These are phyloP conservation scores for Oryza coarctata DNA, from an alignment of 176 grass and related monocot genomes.

Conservation along the genomic window DNA sequence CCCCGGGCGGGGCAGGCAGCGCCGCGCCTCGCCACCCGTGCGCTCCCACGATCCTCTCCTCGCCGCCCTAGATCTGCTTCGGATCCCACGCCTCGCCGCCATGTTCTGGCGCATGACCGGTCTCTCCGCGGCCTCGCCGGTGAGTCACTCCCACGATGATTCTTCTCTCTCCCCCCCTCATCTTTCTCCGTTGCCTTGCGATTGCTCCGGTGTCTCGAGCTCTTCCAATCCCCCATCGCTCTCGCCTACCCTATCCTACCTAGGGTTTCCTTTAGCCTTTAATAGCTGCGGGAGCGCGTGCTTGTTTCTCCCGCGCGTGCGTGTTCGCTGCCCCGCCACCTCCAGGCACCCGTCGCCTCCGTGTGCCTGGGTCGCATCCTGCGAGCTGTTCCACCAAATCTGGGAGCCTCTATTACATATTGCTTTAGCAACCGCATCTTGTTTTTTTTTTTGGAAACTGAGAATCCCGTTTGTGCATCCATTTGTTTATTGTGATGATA, in stretches of 20 bases:
- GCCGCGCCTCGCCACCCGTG: too few species aligned
- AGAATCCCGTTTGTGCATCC: neutral
- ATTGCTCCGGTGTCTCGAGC: neutral
- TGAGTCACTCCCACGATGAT: constrained; percentile 2
- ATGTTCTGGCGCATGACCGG: constrained; percentile 59
- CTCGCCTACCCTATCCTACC: neutral
- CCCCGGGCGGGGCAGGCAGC: too few species aligned
- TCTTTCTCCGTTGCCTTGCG: neutral
- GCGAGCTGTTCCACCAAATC: neutral
- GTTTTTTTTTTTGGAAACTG: neutral
- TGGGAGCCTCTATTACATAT: neutral
- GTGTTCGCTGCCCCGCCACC: too few species aligned
- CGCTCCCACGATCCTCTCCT: neutral
- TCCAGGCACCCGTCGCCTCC: too few species aligned
- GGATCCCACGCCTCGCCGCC: constrained; percentile 31
- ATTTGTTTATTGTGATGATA: neutral
- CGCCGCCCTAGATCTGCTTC: constrained; percentile 57
- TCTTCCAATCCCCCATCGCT: neutral
- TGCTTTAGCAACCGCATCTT: neutral
- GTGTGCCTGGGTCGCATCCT: neutral
- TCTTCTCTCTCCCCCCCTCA: neutral
- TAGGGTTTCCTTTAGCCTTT: neutral
- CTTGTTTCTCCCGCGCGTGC: too few species aligned
- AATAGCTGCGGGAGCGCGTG: neutral
- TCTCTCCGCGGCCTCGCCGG: constrained; percentile 53